These are phyloP conservation scores for Carallia pectinifolia DNA, from an alignment of 345 rosid genomes.

Conservation along the genomic window DNA sequence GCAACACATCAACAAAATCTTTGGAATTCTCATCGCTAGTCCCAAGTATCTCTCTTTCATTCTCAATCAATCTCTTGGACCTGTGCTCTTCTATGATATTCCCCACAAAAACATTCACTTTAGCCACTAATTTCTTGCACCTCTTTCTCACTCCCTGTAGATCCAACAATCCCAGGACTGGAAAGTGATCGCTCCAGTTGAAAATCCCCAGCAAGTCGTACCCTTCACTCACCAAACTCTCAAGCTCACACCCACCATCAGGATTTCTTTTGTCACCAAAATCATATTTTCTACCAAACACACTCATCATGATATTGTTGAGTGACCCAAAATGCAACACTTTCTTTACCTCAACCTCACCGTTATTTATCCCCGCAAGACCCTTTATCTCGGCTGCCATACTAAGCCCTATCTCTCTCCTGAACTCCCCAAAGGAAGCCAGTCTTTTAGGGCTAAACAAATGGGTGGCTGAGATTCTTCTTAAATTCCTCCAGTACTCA, in stretches of 20 bases:
- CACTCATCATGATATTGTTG: conserved; percentile 70
- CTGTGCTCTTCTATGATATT: conserved; percentile 60
- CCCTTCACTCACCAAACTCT: conserved; percentile 68
- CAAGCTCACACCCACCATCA: conserved; percentile 42
- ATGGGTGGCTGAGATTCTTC: conserved; percentile 75
- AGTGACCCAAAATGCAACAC: conserved; percentile 68
- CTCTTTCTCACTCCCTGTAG: conserved; percentile 73
- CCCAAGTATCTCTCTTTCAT: neutral
- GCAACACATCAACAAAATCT: conserved; percentile 76
- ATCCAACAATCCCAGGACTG: conserved; percentile 57
- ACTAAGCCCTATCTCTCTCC: conserved; percentile 44
- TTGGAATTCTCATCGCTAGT: conserved; percentile 12
- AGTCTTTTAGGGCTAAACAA: conserved; percentile 75
- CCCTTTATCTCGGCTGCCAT: conserved; percentile 48
- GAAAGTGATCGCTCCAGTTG: conserved; percentile 85
- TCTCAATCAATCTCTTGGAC: conserved; percentile 21
- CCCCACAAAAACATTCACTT: conserved; percentile 59
- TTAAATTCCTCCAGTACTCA: conserved; percentile 79
- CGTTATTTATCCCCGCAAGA: conserved; percentile 22
- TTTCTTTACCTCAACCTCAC: conserved; percentile 46
- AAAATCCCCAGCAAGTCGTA: conserved; percentile 65
- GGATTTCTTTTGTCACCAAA: conserved; percentile 27
- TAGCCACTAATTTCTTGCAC: conserved; percentile 45
- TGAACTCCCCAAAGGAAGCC: conserved; percentile 38
- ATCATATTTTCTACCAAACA: conserved; percentile 67